These are phyloP conservation scores for Trypanosoma melophagium DNA, from an alignment of 208 protist genomes.

Conservation along the genomic window DNA sequence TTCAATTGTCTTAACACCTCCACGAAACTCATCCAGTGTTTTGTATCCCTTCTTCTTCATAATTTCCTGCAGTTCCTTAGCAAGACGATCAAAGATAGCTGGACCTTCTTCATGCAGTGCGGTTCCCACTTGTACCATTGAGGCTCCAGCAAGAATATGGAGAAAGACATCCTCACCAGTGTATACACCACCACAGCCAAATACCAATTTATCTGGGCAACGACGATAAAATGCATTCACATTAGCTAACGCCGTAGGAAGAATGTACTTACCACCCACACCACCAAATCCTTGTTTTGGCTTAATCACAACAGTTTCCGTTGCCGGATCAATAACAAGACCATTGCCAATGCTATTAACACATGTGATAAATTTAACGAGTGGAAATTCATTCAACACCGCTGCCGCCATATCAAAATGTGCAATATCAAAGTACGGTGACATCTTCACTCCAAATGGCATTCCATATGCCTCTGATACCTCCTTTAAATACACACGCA, in stretches of 20 bases:
- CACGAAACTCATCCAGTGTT: constrained; percentile 81
- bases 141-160: constrained; percentile 81
- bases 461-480: constrained; percentile 65
- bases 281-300: constrained; percentile 89
- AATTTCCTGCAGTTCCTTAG: constrained; percentile 60
- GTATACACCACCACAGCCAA: constrained; percentile 87
- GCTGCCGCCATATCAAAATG: constrained; percentile 83
- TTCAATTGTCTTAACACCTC: constrained; percentile 79
- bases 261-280: constrained; percentile 75
- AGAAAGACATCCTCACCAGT: constrained; percentile 82
- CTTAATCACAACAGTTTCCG: constrained; percentile 80
- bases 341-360: constrained; percentile 90
- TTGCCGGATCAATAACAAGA: constrained; percentile 82
- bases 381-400: constrained; percentile 81
- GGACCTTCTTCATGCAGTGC: constrained; percentile 78
- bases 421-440: constrained; percentile 89
- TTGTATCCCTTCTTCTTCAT: constrained; percentile 88
- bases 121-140: constrained; percentile 86
- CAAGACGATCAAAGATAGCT: constrained; percentile 72
- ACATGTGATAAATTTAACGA: constrained; percentile 83
- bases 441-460: constrained; percentile 89
- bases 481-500: constrained; percentile 60
- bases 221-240: constrained; percentile 87
- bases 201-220: constrained; percentile 76
- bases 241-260: constrained; percentile 89